These are phyloP conservation scores for Tylopilus plumbeoviolaceoides DNA, from an alignment of 768 basidiomycete species.

Conservation along the genomic window DNA sequence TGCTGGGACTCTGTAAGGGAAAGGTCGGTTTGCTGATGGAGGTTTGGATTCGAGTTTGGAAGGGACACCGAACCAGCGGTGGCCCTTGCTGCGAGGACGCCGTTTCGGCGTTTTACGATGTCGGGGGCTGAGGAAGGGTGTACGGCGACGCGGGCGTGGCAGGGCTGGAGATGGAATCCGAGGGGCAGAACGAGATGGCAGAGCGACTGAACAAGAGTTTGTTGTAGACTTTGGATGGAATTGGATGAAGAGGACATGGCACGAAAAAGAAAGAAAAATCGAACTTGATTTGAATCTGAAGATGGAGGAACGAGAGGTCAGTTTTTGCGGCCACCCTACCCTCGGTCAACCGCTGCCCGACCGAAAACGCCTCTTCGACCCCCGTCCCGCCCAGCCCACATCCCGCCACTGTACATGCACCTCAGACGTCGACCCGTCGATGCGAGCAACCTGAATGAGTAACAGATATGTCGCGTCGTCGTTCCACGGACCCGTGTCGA, in stretches of 20 bases:
- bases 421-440: background rate
- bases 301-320: constrained; percentile 40
- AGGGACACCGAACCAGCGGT: constrained; percentile 8
- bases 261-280: too few relatives aligned
- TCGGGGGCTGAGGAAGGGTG: constrained; percentile 3
- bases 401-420: constrained; percentile 16
- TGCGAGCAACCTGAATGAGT: constrained; percentile 10
- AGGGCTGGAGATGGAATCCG: constrained; percentile 20
- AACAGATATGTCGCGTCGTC: constrained; percentile 22
- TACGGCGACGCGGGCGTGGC: constrained; percentile 19
- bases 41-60: background rate
- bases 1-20: too few relatives aligned
- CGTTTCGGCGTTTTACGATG: constrained; percentile 1
- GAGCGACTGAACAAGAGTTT: constrained; percentile 40
- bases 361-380: too few relatives aligned
- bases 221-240: constrained; percentile 51
- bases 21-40: too few relatives aligned
- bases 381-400: constrained; percentile 14
- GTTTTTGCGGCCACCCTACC: constrained; percentile 6
- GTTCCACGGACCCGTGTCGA: constrained; percentile 23
- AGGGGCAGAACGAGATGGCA: constrained; percentile 44
- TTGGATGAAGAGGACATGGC: too few relatives aligned
- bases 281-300: constrained; percentile 37
- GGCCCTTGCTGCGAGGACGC: background rate
- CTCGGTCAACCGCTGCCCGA: too few relatives aligned